Evolutionary conservation across 2,329 filamentous ascomycete species (phyloP).

Genomic region (Fusarium odoratissimum): DNA sequence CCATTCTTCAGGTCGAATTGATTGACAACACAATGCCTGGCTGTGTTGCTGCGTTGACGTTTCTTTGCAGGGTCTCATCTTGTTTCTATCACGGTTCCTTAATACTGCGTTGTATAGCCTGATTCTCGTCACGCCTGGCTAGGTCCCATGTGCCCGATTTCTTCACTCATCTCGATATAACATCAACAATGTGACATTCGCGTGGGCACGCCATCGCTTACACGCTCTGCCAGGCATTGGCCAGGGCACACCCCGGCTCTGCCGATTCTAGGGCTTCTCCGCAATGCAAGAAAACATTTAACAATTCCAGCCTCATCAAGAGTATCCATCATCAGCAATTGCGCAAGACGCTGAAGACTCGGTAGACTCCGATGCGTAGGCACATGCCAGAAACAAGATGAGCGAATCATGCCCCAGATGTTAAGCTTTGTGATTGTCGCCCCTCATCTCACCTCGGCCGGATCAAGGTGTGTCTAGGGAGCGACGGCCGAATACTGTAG

Average conservation of each 20-base stretch:
- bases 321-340: constrained; percentile 21
- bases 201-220: constrained; percentile 40
- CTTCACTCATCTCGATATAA: constrained; percentile 5
- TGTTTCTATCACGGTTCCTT: not conserved
- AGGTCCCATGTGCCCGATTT: not conserved
- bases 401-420: constrained; percentile 31
- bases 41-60: constrained; percentile 4
- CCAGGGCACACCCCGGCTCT: constrained; percentile 39
- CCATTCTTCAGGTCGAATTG: constrained; percentile 3
- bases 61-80: constrained; percentile 5
- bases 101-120: constrained; percentile 3
- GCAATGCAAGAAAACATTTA: constrained; percentile 27
- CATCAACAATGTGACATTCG: constrained; percentile 24
- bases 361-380: constrained; percentile 29
- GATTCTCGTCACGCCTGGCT: not conserved
- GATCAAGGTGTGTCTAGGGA: constrained; percentile 32
- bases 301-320: constrained; percentile 29
- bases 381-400: constrained; percentile 24
- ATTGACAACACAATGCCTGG: not conserved
- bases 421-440: constrained; percentile 33
- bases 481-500: constrained; percentile 4
- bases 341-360: constrained; percentile 14
- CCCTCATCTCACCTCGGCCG: constrained; percentile 26
- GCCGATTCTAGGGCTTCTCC: constrained; percentile 35
- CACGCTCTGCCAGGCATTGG: constrained; percentile 24